Base-by-base conservation (phyloP, 768 basidiomycete genomes). In the Suillus clintonianus region DNA sequence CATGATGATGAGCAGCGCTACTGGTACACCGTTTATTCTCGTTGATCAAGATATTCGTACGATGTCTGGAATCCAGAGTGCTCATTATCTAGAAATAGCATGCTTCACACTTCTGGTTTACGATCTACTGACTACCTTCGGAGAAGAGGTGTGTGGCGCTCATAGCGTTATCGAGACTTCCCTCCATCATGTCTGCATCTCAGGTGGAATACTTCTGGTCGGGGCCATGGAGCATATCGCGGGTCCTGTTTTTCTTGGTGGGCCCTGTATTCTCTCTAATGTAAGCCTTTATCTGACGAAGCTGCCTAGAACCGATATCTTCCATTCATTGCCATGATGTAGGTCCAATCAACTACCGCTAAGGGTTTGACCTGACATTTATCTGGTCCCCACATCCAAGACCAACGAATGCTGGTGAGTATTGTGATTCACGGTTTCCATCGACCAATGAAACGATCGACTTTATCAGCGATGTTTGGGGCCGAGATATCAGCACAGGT, bases 171-270 rank as follows among this genome's bases (percentile, higher is more conserved):
- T n/a, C 27, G 19, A 34, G 30, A 34, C 7, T 56, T 34, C n/a
- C n/a, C 50, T 30, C 2, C 41, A 63, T 15, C 24, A 39, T 22
- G 4, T n/a, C 19, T 30, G 51, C 22, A 36, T 55, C 22, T 15
- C 43, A 64, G 63, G 63, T 64, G 15, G 60, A 64, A 36, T 61
- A 39, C 41, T 64, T 64, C 48, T 64, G 63, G 63, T 61, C 36
- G n/a, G 63, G 63, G 19, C 37, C 63, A 51, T 64, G 63, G 63
- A 64, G 36, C 6, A 14, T 53, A 10, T 64, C 63, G 30, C 63
- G 63, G 15, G 39, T 64, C 27, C 22, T 64, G 8, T 64, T 64
- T 43, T 59, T 64, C 34, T 39, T 61, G 24, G 63, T 64, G 10
- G 5, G 50, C 27, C 15, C 50, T 51, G 15, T 11, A 30, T 30